phyloP scores from a whole-genome alignment of 23 red algal species.

The Gracilaria caudata region DNA sequence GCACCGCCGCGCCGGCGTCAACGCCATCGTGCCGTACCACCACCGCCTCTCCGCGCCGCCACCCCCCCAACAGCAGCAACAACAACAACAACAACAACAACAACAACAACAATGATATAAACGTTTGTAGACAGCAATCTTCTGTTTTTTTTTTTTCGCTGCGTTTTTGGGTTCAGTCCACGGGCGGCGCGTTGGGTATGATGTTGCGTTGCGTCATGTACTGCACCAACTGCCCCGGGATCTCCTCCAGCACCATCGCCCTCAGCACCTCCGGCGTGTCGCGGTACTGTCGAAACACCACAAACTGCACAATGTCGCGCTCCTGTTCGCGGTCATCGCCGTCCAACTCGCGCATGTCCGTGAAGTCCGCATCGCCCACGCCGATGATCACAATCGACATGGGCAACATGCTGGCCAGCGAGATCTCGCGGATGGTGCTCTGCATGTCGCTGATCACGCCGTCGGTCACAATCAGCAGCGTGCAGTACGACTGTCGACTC shows the following conservation, averaged over 20 bases:
- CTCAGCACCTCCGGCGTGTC: slow-evolving; percentile 56
- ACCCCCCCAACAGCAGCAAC: not conserved
- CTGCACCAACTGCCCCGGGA: slow-evolving; percentile 67
- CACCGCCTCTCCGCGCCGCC: no score
- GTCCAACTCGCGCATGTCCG: slow-evolving; percentile 71
- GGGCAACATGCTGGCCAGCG: slow-evolving; percentile 57
- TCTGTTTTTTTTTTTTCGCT: not conserved
- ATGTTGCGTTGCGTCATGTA: slow-evolving; percentile 64
- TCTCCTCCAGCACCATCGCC: slow-evolving; percentile 67
- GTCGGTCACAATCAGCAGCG: slow-evolving; percentile 84
- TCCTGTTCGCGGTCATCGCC: slow-evolving; percentile 55
- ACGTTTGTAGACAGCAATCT: no score
- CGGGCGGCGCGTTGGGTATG: slow-evolving; percentile 46
- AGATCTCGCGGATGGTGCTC: slow-evolving; percentile 64
- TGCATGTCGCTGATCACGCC: slow-evolving; percentile 85
- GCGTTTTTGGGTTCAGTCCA: slow-evolving; percentile 28
- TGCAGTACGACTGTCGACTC: slow-evolving; percentile 60
- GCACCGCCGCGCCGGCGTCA: not conserved
- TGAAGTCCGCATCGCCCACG: slow-evolving; percentile 81
- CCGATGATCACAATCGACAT: slow-evolving; percentile 87
- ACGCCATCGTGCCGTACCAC: not conserved
- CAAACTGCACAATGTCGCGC: slow-evolving; percentile 85
- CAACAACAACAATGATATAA: no score
- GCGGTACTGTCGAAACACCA: slow-evolving; percentile 59
- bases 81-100: no score